Conservation (phyloP, 306 rosid species). For the Castanea mollissima region DNA sequence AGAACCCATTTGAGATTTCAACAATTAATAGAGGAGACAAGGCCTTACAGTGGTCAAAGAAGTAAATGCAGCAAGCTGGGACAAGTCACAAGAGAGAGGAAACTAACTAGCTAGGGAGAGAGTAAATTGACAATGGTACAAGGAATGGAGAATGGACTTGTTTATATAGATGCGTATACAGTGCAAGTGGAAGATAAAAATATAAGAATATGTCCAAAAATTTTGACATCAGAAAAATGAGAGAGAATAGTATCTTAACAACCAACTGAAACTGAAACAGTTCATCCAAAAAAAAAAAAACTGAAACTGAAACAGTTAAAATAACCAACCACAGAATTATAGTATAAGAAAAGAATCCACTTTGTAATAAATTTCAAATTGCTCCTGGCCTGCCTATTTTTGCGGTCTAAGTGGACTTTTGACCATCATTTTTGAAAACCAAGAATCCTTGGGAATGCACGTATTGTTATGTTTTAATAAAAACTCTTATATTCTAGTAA, state of each 20-base stretch:
- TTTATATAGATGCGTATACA: neutral
- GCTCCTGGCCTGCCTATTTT: neutral
- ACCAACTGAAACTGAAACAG: neutral
- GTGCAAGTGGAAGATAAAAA: constrained; percentile 3
- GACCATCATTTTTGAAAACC: neutral
- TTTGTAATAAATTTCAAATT: neutral
- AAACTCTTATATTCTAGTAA: too few species aligned
- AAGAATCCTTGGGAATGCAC: neutral
- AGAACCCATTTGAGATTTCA: neutral
- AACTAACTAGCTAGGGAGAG: too few species aligned
- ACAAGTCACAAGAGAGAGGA: neutral
- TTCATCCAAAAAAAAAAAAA: neutral
- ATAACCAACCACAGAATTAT: neutral
- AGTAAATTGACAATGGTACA: neutral
- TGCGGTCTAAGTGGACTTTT: neutral
- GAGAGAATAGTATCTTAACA: neutral
- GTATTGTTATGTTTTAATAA: too few species aligned
- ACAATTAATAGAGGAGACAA: neutral
- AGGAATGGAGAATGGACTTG: neutral
- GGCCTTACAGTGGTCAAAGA: neutral
- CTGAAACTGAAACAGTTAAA: neutral
- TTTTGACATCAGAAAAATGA: neutral
- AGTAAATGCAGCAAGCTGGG: neutral
- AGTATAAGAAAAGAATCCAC: neutral
- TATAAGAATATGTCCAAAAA: neutral